phyloP scores from a whole-genome alignment of 257 asterid genomes.

The Fraxinus americana region DNA sequence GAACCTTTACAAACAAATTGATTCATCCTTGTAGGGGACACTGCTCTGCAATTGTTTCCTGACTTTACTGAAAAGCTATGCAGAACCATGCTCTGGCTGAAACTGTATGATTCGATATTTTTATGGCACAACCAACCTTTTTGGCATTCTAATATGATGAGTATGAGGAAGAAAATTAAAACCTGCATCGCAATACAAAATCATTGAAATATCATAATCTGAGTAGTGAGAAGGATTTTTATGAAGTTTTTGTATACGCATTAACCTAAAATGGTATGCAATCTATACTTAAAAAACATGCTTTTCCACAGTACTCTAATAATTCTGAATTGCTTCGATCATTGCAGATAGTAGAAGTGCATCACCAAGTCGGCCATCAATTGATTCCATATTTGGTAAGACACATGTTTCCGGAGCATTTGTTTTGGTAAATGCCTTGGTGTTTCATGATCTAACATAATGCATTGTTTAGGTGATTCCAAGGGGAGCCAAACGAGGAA shows the following conservation, averaged over 20 bases:
- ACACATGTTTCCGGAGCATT: constrained; percentile 7
- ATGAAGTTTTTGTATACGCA: not conserved
- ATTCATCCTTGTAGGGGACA: not conserved
- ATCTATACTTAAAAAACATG: not conserved
- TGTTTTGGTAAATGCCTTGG: not conserved
- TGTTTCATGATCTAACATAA: constrained; percentile 17
- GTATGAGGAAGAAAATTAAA: not conserved
- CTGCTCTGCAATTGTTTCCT: not conserved
- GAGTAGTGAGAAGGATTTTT: not conserved
- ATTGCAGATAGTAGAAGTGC: constrained; percentile 55
- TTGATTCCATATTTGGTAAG: constrained; percentile 64
- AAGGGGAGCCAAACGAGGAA: constrained; percentile 38
- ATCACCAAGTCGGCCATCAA: constrained; percentile 64
- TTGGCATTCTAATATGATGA: not conserved
- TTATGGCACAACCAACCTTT: not conserved
- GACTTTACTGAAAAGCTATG: not conserved
- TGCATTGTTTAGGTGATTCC: constrained; percentile 40
- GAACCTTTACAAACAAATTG: not conserved
- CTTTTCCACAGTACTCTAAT: not conserved
- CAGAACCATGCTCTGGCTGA: not conserved
- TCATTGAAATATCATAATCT: not conserved
- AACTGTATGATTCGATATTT: not conserved
- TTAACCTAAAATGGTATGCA: not conserved
- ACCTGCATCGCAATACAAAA: not conserved
- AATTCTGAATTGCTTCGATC: not conserved